Conservation (phyloP, 768 basidiomycete species). For the Suillus americanus region DNA sequence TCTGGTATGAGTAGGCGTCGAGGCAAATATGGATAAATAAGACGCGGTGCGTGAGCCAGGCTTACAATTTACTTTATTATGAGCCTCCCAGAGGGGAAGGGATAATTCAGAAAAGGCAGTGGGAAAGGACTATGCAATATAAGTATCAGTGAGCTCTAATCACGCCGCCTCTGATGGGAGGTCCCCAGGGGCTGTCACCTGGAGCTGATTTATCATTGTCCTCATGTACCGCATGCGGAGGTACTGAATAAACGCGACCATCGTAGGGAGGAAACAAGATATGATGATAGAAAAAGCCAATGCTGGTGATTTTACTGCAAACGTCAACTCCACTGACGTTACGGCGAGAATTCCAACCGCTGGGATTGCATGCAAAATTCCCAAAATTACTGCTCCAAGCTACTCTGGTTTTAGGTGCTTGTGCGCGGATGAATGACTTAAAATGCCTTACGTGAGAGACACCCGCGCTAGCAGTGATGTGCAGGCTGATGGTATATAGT, state of each 20-base stretch:
- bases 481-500: constrained; percentile 30
- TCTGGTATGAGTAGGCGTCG: no score
- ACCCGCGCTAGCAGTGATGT: constrained; percentile 17
- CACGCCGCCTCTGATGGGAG: background rate
- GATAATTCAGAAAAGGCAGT: background rate
- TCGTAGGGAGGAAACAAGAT: constrained; percentile 20
- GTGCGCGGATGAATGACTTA: background rate
- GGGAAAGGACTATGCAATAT: background rate
- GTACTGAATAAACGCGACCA: constrained; percentile 10
- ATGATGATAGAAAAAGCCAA: constrained; percentile 18
- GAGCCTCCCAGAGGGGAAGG: background rate
- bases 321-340: constrained; percentile 16
- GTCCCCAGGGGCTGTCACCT: background rate
- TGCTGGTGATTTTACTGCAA: constrained; percentile 21
- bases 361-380: constrained; percentile 26
- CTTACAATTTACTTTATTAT: background rate
- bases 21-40: no score
- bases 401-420: background rate
- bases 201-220: background rate
- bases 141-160: background rate
- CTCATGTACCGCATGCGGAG: background rate
- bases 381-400: constrained; percentile 16
- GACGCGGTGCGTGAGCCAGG: no score
- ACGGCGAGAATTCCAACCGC: constrained; percentile 25
- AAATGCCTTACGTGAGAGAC: constrained; percentile 19